phyloP scores from a whole-genome alignment of 2,329 filamentous ascomycete genomes.

The Tolypocladium amazonense region DNA sequence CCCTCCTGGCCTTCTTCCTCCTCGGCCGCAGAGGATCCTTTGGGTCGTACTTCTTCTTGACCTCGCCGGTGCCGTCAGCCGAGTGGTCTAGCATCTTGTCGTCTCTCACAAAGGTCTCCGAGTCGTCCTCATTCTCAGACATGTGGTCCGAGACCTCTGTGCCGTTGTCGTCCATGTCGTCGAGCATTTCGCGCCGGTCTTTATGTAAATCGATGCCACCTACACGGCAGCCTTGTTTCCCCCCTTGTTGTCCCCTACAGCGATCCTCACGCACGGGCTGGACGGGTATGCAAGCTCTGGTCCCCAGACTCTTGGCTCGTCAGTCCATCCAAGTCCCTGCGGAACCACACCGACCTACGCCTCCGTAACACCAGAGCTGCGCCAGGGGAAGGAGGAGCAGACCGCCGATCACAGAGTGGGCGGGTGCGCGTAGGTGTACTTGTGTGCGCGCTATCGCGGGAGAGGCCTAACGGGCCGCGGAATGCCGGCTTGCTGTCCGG shows the following conservation, averaged over 20 bases:
- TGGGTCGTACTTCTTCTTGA: conserved; percentile 62
- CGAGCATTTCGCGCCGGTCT: conserved; percentile 44
- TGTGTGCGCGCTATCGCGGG: conserved; percentile 7
- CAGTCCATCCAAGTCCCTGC: conserved; percentile 17
- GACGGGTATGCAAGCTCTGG: conserved; percentile 21
- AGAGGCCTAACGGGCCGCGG: background rate
- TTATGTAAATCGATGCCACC: conserved; percentile 28
- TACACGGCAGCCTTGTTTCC: conserved; percentile 4
- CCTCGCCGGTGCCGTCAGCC: conserved; percentile 35
- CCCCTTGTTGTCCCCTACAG: conserved; percentile 3
- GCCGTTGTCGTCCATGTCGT: conserved; percentile 41
- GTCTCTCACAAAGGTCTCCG: conserved; percentile 33
- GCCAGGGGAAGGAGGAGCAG: conserved; percentile 5
- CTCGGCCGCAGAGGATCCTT: conserved; percentile 86
- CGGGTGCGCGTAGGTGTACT: conserved; percentile 14
- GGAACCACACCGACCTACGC: conserved; percentile 21
- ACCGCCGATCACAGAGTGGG: conserved; percentile 16
- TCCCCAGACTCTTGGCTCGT: conserved; percentile 14
- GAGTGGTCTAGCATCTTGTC: conserved; percentile 42
- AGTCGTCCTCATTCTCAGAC: conserved; percentile 50
- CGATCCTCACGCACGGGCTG: conserved; percentile 11
- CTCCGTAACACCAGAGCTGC: conserved; percentile 16
- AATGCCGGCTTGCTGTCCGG: background rate
- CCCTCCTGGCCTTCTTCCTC: conserved; percentile 90
- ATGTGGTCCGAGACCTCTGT: conserved; percentile 46